Base-by-base conservation (phyloP, 2,329 filamentous ascomycete genomes). In the Colletotrichum shisoi region DNA sequence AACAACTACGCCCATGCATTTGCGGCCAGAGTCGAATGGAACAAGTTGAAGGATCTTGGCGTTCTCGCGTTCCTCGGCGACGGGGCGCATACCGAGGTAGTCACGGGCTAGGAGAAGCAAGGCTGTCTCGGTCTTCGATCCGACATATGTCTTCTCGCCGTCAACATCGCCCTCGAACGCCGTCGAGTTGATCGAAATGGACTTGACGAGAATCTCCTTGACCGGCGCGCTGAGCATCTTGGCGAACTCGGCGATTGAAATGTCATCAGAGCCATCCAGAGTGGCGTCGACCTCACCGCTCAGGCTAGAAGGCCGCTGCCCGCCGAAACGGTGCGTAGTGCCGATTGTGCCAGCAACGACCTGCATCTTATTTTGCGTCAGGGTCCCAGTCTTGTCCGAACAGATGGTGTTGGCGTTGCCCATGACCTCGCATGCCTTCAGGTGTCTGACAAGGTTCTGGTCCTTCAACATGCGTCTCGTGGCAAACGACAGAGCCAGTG, bases 361-460 rank as follows among this genome's bases (percentile, higher is more conserved):
- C 66, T 86, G 86, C 87, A 90, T 90, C 76, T 88, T 88, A 74
- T 89, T 89, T 73, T 89, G 87, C 0, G 87, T 90, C 57, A 90
- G 77, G 5, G 87, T 90, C 53, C 87, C 87, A 0, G 87, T 90
- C 77, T 90, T 90, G 78, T 90, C 87, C 0, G 87, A 89, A 77
- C 87, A 90, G 57, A 90, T 89, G 0, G 86, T 87, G 0, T 89
- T 91, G 7, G 90, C 90, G 73, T 92, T 93, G 59, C 91, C 91
- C 90, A 93, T 93, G 52, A 91, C 91, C 76, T 93, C 91, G 72
- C 91, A 93, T 24, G 91, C 89, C 73, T 91, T 90, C 63, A 93
- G 83, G 64, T 92, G 89, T 42, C 91, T 87, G 51, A 93, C 90
- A 66, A 93, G 79, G 72, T 93, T 93, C 78, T 91, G 91, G 76